Base-by-base conservation (phyloP, 2,329 filamentous ascomycete species). In the Teratosphaeria epicoccoides region DNA sequence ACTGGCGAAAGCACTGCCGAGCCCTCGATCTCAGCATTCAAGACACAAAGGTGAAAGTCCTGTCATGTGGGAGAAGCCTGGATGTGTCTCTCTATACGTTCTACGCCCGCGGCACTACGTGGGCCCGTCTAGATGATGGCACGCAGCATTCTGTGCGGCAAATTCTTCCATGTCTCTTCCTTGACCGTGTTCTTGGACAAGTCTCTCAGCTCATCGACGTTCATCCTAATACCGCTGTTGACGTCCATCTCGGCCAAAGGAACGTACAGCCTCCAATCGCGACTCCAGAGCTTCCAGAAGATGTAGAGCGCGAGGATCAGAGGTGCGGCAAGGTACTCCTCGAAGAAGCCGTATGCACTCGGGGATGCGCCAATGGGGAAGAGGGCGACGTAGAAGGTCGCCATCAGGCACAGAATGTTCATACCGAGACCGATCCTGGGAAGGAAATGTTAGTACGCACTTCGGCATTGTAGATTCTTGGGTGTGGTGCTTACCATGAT, bases 381-480 rank as follows among this genome's bases (percentile, higher is more conserved):
- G 3, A 87, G 82, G 24, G 86, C 88, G 47, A 86, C 83, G 87
- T 88, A 96, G 57, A 65, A 64, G 66, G 95, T 88, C 1, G 86
- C 87, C 45, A 85, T 66, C 24, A 96, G 76, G 26, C 94, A 82
- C 46, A 90, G 71, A 22, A 74, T 55, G 61, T 79, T 80, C 48
- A 87, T 71, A 47, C 61, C 49, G 9, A 86, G 70, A 20, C 83
- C 83, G 12, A 85, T 40, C 33, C 33, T 40, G n/a, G n/a, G 10
- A n/a, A 17, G 33, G 10, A n/a, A 17, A 17, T 9, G 33, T 40
- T 17, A 40, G 33, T 9, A 7, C n/a, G 10, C 14, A 17, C 6
- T 17, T 40, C 6, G 14, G 17, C 14, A 37, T 2, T 37, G 10
- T 14, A 37, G 5, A 17, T 7, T 22, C 6, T 40, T 20, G n/a